Conservation (phyloP, 1,284 basidiomycete genomes). For the Rhodotorula sp. region DNA sequence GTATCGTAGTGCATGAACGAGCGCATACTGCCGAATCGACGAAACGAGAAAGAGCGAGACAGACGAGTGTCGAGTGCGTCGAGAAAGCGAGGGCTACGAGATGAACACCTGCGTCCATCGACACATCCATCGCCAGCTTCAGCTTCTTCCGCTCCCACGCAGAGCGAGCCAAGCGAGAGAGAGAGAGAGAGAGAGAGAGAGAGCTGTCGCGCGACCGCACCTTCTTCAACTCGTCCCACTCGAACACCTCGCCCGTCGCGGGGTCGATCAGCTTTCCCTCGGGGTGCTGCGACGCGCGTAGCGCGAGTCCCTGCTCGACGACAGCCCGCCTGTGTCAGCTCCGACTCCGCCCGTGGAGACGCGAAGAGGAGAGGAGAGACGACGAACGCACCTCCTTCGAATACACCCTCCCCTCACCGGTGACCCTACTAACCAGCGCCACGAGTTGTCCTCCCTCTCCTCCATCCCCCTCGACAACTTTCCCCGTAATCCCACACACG, state of each 20-base stretch:
- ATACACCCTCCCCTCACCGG: constrained; percentile 86
- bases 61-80: neutral
- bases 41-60: too few species aligned
- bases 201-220: constrained; percentile 68
- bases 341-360: too few species aligned
- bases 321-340: neutral
- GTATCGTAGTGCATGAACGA: too few species aligned
- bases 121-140: neutral
- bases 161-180: too few species aligned
- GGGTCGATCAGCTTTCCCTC: constrained; percentile 75
- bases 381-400: constrained; percentile 68
- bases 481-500: constrained; percentile 83
- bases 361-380: constrained; percentile 1
- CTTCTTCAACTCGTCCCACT: constrained; percentile 69
- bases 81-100: constrained; percentile 52
- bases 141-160: too few species aligned
- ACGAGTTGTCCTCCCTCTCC: constrained; percentile 38
- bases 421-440: constrained; percentile 61
- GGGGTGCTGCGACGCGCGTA: constrained; percentile 73
- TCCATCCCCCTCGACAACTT: constrained; percentile 83
- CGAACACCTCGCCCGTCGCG: constrained; percentile 64
- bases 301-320: constrained; percentile 64
- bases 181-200: neutral
- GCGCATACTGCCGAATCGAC: too few species aligned
- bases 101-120: constrained; percentile 62